Evolutionary conservation across 108 stramenopile species (phyloP), one percentile per base, ranked within the genome.

Genomic region (Halocafeteria seosinensis): DNA sequence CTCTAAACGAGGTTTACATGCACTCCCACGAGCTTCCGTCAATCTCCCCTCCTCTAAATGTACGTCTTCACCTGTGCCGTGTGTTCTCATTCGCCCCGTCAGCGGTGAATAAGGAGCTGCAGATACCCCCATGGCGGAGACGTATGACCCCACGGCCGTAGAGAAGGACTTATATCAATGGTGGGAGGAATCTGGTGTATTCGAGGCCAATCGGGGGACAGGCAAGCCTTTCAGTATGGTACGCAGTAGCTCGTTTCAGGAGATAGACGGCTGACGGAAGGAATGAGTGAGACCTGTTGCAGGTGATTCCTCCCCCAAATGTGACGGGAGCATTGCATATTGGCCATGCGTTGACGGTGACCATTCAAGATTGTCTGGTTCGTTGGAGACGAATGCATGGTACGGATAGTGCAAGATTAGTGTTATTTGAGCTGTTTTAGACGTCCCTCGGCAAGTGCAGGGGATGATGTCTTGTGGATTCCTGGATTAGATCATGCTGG

Each of bases 401-500:
- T n/a, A n/a, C n/a, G n/a, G n/a, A n/a, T n/a, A n/a, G n/a, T n/a
- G n/a, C n/a, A n/a, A n/a, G n/a, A n/a, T n/a, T n/a, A n/a, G n/a
- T n/a, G n/a, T n/a, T n/a, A n/a, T n/a, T n/a, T n/a, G n/a, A n/a
- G n/a, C n/a, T n/a, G n/a, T n/a, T n/a, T n/a, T n/a, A n/a, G n/a
- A n/a, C n/a, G n/a, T n/a, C n/a, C n/a, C n/a, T n/a, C n/a, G n/a
- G n/a, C n/a, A n/a, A n/a, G n/a, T n/a, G n/a, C n/a, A n/a, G n/a
- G 96, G 11, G 81, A 87, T 37, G 86, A 90, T 25, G 91, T 92
- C 11, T 67, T 94, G 47, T 98, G 91, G 90, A 69, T 92, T 28
- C 96, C 96, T 3, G 91, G 95, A 42, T 89, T 91, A 30, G 96
- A 98, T 69, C 96, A 98, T 71, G 96, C 96, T 1, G 94, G 96